Evolutionary conservation across 2,329 filamentous ascomycete species (phyloP).

Genomic region (Microascus cirrosus): DNA sequence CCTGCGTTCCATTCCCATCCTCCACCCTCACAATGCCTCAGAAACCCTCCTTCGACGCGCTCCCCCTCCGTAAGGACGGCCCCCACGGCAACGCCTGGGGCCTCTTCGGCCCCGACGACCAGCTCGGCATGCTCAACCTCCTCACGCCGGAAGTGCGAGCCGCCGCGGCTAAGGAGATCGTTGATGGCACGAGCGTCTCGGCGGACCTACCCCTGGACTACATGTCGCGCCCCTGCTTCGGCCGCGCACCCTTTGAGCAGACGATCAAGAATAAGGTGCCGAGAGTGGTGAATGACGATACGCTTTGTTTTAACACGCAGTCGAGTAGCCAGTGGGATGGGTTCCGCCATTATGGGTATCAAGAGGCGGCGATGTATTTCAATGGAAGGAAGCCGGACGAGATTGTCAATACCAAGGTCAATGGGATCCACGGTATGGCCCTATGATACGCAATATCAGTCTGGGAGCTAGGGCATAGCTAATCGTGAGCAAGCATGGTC

Average conservation of each 20-base stretch:
- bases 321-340: slow-evolving; percentile 5
- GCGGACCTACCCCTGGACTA: neutral
- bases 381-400: neutral
- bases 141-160: neutral
- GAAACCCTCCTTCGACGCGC: neutral
- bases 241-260: neutral
- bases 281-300: slow-evolving; percentile 3
- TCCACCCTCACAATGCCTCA: neutral
- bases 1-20: neutral
- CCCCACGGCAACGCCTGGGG: slow-evolving; percentile 4
- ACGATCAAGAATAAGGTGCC: neutral
- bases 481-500: neutral
- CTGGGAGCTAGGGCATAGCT: neutral
- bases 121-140: slow-evolving; percentile 4
- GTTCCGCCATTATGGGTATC: slow-evolving; percentile 3
- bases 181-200: slow-evolving; percentile 1
- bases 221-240: neutral
- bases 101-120: slow-evolving; percentile 2
- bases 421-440: neutral
- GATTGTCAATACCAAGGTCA: neutral
- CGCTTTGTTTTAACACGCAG: slow-evolving; percentile 3
- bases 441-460: neutral
- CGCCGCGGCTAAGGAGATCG: slow-evolving; percentile 2
- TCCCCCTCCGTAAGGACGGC: neutral
- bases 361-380: neutral